These are phyloP conservation scores for Dictyostelium citrinum DNA, from an alignment of 78 protist genomes.

Conservation along the genomic window DNA sequence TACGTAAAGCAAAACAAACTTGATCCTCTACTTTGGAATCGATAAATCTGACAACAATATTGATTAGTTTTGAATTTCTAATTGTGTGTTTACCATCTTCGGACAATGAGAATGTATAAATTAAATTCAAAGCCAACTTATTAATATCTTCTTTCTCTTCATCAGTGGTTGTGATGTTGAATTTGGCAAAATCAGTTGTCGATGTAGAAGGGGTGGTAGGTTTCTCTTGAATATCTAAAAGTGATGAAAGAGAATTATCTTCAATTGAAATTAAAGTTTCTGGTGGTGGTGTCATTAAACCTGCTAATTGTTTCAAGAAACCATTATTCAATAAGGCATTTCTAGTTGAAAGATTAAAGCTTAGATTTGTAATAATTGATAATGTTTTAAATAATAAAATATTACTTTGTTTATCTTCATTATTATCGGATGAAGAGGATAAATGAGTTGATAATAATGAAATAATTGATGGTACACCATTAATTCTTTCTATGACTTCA, in stretches of 20 bases:
- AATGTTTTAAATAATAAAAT: conserved; percentile 30
- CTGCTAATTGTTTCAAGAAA: background rate
- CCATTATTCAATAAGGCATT: background rate
- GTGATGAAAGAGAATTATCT: conserved; percentile 5
- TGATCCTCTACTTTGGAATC: conserved; percentile 54
- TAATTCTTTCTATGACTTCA: background rate
- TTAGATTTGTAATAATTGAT: conserved; percentile 13
- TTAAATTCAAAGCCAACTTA: conserved; percentile 14
- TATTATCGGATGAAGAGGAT: background rate
- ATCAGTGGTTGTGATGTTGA: background rate
- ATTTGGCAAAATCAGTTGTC: background rate
- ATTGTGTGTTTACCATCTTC: conserved; percentile 45
- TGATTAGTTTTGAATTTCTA: conserved; percentile 44
- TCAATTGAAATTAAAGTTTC: conserved; percentile 33
- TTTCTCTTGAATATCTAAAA: conserved; percentile 45
- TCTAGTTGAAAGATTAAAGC: background rate
- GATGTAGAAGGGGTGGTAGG: background rate
- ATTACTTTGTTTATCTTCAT: background rate
- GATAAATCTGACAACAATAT: conserved; percentile 13
- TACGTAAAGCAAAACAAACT: conserved; percentile 39
- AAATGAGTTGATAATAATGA: background rate
- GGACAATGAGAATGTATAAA: conserved; percentile 36
- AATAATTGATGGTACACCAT: conserved; percentile 6
- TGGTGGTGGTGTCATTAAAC: conserved; percentile 61
- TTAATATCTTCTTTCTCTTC: conserved; percentile 66